These are phyloP conservation scores for Ormosia semicastrata DNA, from an alignment of 306 rosid genomes.

Conservation along the genomic window DNA sequence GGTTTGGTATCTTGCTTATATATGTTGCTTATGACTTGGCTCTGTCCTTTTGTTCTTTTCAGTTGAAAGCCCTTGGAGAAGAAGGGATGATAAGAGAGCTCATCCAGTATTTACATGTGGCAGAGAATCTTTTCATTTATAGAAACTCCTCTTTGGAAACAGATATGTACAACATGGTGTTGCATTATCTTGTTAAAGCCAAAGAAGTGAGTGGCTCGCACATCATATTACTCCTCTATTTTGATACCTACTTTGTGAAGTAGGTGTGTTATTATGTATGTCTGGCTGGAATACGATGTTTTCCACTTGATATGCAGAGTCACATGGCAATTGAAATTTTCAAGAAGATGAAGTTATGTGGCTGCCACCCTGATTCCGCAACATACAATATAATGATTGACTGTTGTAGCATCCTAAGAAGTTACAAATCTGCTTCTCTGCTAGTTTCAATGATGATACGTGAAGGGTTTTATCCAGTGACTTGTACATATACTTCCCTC, in stretches of 20 bases:
- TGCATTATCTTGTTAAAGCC: slow-evolving; percentile 67
- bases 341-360: slow-evolving; percentile 65
- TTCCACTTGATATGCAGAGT: slow-evolving; percentile 56
- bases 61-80: slow-evolving; percentile 82
- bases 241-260: slow-evolving; percentile 25
- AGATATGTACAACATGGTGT: slow-evolving; percentile 54
- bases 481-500: slow-evolving; percentile 57
- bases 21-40: slow-evolving; percentile 1
- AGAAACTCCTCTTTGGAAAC: slow-evolving; percentile 46
- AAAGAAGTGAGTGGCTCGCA: slow-evolving; percentile 54
- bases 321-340: slow-evolving; percentile 60
- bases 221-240: slow-evolving; percentile 31
- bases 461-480: slow-evolving; percentile 57
- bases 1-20: not conserved
- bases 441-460: slow-evolving; percentile 76
- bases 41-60: slow-evolving; percentile 21
- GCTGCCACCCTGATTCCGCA: slow-evolving; percentile 47
- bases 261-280: slow-evolving; percentile 10
- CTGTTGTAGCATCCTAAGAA: slow-evolving; percentile 53
- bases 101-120: slow-evolving; percentile 63
- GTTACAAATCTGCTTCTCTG: slow-evolving; percentile 67
- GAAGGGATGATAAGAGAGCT: slow-evolving; percentile 73
- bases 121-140: slow-evolving; percentile 64
- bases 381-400: slow-evolving; percentile 79
- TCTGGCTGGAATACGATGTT: slow-evolving; percentile 29